Conservation (phyloP, 371 early-diverging fungal species). For the Mucor piriformis region DNA sequence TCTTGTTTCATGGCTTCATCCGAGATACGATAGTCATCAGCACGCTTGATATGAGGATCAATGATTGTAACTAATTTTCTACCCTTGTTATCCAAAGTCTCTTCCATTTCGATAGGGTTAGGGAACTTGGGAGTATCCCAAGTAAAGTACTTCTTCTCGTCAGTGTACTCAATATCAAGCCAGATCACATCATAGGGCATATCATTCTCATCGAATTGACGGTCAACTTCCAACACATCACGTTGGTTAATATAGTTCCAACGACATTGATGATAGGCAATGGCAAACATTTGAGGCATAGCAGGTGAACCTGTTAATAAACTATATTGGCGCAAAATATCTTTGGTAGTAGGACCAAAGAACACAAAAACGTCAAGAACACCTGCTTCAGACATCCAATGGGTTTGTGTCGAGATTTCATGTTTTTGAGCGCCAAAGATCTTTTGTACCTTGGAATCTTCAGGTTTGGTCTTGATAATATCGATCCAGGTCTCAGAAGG, state of each 20-base stretch:
- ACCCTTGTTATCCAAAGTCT: constrained; percentile 69
- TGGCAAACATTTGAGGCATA: constrained; percentile 88
- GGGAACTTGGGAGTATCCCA: constrained; percentile 91
- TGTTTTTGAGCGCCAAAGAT: constrained; percentile 22
- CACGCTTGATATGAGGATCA: constrained; percentile 96
- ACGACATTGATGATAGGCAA: constrained; percentile 93
- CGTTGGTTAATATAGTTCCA: constrained; percentile 91
- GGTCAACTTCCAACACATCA: constrained; percentile 83
- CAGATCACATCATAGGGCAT: constrained; percentile 95
- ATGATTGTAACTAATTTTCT: constrained; percentile 94
- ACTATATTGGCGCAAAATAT: constrained; percentile 76
- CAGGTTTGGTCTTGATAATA: constrained; percentile 63
- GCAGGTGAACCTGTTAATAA: constrained; percentile 80
- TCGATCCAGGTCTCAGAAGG: constrained; percentile 98
- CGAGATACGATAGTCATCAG: constrained; percentile 72
- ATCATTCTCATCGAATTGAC: constrained; percentile 78
- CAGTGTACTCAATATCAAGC: constrained; percentile 95
- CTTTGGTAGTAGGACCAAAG: constrained; percentile 75
- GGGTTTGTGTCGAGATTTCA: constrained; percentile 64
- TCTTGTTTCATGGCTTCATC: constrained; percentile 76
- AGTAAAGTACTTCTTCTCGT: constrained; percentile 89
- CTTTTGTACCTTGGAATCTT: constrained; percentile 30
- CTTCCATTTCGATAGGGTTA: constrained; percentile 86
- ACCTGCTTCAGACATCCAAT: constrained; percentile 96
- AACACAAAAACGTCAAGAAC: constrained; percentile 90